Evolutionary conservation across 2,329 filamentous ascomycete species (phyloP).

Genomic region (Canariomyces notabilis): DNA sequence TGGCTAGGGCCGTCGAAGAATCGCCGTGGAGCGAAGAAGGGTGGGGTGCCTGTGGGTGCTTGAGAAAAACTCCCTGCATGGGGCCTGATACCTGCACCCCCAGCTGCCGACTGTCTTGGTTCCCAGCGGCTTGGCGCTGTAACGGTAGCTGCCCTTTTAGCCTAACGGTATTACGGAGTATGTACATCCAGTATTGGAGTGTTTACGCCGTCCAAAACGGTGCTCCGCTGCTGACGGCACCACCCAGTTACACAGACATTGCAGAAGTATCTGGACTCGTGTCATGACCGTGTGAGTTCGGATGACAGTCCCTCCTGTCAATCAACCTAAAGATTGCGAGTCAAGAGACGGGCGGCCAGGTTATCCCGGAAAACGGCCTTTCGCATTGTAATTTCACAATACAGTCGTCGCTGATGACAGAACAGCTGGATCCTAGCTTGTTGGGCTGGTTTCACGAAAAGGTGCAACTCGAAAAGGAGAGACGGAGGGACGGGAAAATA

Average conservation of each 20-base stretch:
- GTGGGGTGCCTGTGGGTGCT: conserved; percentile 10
- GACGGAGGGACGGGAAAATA: conserved; percentile 14
- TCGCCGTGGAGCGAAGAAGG: conserved; percentile 12
- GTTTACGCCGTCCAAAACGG: conserved; percentile 10
- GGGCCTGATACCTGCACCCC: conserved; percentile 19
- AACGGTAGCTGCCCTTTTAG: neutral
- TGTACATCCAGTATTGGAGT: too few species aligned
- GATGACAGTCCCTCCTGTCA: neutral
- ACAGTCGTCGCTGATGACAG: too few species aligned
- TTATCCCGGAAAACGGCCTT: neutral
- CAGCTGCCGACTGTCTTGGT: conserved; percentile 2
- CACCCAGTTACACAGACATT: too few species aligned
- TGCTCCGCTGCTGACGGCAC: conserved; percentile 11
- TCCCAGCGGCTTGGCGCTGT: conserved; percentile 13
- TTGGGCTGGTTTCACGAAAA: too few species aligned
- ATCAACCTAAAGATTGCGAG: neutral
- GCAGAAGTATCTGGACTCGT: too few species aligned
- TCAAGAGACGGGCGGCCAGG: neutral
- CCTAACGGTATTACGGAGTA: too few species aligned
- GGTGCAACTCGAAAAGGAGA: too few species aligned
- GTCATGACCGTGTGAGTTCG: neutral
- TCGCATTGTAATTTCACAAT: neutral
- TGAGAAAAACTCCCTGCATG: conserved; percentile 7
- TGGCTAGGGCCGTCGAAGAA: conserved; percentile 11
- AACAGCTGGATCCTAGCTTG: too few species aligned